Percentiles rank a stretch among this genome's conserved stretches.
Evolutionary conservation across 768 basidiomycete species (phyloP).

Genomic region (Hydnum rufescens): DNA sequence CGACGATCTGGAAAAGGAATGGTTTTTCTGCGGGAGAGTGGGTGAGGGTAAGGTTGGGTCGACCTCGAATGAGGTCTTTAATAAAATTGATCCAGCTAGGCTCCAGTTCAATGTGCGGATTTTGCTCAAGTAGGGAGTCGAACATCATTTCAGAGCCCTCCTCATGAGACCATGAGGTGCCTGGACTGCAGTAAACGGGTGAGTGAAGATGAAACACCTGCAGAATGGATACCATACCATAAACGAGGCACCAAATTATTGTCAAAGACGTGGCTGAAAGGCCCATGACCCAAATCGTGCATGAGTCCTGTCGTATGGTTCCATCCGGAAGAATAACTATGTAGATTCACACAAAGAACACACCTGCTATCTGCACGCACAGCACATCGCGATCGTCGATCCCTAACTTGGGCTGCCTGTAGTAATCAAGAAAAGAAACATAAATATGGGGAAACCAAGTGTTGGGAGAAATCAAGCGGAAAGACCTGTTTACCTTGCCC

Average conservation of each 20-base stretch:
- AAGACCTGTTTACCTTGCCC: constrained; percentile 15
- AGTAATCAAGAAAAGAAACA: too few species aligned
- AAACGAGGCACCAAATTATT: constrained; percentile 44
- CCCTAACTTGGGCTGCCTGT: constrained; percentile 36
- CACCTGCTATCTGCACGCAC: constrained; percentile 60
- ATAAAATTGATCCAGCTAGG: constrained; percentile 36
- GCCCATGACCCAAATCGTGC: constrained; percentile 39
- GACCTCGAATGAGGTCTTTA: constrained; percentile 62
- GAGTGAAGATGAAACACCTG: neutral
- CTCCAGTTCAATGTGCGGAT: constrained; percentile 27
- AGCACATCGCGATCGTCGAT: constrained; percentile 54
- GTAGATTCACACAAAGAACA: constrained; percentile 54
- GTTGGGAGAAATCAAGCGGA: too few species aligned
- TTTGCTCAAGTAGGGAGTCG: constrained; percentile 39
- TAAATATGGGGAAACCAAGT: neutral
- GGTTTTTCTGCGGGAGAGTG: constrained; percentile 29
- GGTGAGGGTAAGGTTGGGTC: constrained; percentile 15
- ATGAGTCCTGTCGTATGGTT: neutral
- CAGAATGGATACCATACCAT: constrained; percentile 25
- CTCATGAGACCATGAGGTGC: constrained; percentile 49
- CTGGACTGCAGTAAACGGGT: constrained; percentile 21
- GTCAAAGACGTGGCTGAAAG: constrained; percentile 79
- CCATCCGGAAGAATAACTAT: neutral
- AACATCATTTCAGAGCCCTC: constrained; percentile 72
- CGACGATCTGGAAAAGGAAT: constrained; percentile 71